Evolutionary conservation across 345 rosid species (phyloP).

Genomic region (Salix brachista): DNA sequence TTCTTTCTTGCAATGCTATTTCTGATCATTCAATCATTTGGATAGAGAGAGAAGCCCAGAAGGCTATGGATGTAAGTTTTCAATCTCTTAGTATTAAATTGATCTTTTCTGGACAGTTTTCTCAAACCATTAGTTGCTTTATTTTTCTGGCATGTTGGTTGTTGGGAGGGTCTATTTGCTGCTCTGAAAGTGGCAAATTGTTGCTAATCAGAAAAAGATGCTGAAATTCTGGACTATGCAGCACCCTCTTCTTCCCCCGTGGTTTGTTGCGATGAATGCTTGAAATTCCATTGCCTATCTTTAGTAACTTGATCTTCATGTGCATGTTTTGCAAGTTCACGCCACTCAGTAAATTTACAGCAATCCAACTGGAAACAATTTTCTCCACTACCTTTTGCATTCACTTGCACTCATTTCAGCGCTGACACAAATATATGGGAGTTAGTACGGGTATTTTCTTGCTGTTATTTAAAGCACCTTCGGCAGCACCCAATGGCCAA

Average conservation of each 20-base stretch:
- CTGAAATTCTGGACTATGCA: background rate
- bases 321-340: background rate
- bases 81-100: background rate
- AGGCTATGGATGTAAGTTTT: slow-evolving; percentile 66
- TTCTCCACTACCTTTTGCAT: background rate
- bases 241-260: background rate
- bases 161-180: background rate
- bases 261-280: background rate
- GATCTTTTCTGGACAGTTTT: background rate
- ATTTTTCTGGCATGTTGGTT: background rate
- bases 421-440: background rate
- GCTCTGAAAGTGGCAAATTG: background rate
- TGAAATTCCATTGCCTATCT: background rate
- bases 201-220: background rate
- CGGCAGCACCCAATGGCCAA: background rate
- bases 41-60: slow-evolving; percentile 80
- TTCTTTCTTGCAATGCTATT: slow-evolving; percentile 89
- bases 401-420: background rate
- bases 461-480: background rate
- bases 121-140: background rate
- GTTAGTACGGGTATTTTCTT: background rate
- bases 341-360: background rate
- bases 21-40: slow-evolving; percentile 92
- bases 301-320: background rate
- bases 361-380: background rate